Percentiles rank a stretch among this genome's conserved stretches.
These are phyloP conservation scores for Suaeda aralocaspica DNA, from an alignment of 148 eudicot species.

Conservation along the genomic window DNA sequence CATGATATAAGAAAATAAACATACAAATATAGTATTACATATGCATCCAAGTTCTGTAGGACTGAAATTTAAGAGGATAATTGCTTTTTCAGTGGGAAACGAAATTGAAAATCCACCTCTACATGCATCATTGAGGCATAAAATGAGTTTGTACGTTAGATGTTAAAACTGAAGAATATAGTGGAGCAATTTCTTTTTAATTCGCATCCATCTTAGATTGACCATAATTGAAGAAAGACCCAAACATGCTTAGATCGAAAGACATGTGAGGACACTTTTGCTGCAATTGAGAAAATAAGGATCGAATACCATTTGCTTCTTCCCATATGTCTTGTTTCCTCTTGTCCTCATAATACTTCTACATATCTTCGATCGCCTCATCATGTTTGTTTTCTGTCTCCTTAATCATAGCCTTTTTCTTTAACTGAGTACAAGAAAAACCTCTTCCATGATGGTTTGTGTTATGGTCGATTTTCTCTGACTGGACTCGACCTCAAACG, in stretches of 20 bases:
- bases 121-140: too few relatives aligned
- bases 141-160: neutral
- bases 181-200: neutral
- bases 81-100: neutral
- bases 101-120: too few relatives aligned
- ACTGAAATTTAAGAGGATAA: too few relatives aligned
- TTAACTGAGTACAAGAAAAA: slow-evolving; percentile 5
- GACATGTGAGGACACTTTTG: slow-evolving; percentile 3
- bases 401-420: neutral
- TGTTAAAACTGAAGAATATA: neutral
- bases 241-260: slow-evolving; percentile 11
- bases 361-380: neutral
- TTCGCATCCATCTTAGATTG: neutral
- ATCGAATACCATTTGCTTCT: neutral
- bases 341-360: neutral
- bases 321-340: neutral
- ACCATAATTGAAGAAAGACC: neutral
- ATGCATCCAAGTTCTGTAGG: neutral
- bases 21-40: too few relatives aligned
- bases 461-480: too few relatives aligned
- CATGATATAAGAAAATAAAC: too few relatives aligned
- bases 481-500: too few relatives aligned
- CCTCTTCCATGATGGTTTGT: slow-evolving; percentile 16
- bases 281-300: neutral
- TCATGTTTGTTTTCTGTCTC: neutral